Evolutionary conservation across 805 yeast genomes (phyloP).

Genomic region (Metschnikowia arizonensis): DNA sequence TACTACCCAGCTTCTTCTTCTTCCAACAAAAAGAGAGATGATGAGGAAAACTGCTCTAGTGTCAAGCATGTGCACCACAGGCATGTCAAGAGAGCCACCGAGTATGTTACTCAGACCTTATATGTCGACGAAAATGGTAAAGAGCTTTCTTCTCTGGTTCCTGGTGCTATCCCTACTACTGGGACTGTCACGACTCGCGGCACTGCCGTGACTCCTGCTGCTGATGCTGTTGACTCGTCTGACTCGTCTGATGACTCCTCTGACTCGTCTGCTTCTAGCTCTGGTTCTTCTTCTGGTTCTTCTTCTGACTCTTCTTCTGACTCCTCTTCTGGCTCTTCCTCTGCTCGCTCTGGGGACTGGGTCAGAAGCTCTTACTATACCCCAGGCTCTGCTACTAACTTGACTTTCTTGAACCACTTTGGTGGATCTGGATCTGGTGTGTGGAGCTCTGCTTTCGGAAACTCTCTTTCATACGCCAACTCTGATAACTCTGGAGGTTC

Average conservation of each 20-base stretch:
- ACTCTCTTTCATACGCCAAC: constrained; percentile 82
- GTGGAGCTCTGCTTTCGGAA: constrained; percentile 84
- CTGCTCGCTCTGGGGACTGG: constrained; percentile 45
- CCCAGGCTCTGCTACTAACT: constrained; percentile 67
- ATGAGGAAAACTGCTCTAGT: constrained; percentile 44
- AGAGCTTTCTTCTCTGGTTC: constrained; percentile 21
- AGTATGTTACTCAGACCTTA: constrained; percentile 74
- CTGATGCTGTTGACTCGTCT: not conserved
- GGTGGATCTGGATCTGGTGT: constrained; percentile 92
- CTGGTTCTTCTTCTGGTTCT: constrained; percentile 18
- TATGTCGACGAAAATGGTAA: constrained; percentile 59
- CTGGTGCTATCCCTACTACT: constrained; percentile 9
- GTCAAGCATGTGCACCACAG: constrained; percentile 41
- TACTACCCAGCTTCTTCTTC: constrained; percentile 62
- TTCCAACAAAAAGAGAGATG: constrained; percentile 38
- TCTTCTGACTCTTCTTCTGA: constrained; percentile 28
- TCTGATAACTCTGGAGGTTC: constrained; percentile 75
- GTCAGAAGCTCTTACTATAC: constrained; percentile 61
- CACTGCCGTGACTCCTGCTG: not conserved
- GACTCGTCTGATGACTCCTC: not conserved
- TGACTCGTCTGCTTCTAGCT: constrained; percentile 1
- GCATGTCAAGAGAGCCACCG: constrained; percentile 59
- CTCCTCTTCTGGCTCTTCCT: constrained; percentile 34
- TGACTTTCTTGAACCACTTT: constrained; percentile 77
- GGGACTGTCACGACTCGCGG: not conserved